Percentiles rank a stretch among this genome's conserved stretches.
Conservation (phyloP, 331 rosid species). For the Ulmus americana region DNA sequence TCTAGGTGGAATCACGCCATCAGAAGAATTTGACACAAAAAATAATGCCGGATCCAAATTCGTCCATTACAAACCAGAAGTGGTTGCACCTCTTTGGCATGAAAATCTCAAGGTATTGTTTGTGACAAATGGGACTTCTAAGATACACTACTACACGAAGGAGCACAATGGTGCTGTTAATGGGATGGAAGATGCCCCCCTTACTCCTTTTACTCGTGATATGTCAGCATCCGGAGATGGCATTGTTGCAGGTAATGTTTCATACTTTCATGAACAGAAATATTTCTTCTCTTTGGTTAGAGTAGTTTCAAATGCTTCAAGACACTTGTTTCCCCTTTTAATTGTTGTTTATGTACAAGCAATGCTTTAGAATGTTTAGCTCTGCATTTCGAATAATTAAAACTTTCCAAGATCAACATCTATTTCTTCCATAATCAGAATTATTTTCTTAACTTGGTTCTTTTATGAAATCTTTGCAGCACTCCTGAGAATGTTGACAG, state of each 20-base stretch:
- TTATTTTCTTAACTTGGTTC: slow-evolving; percentile 16
- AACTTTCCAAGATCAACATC: not conserved
- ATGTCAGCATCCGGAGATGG: slow-evolving; percentile 99
- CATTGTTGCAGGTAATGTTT: slow-evolving; percentile 67
- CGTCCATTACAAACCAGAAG: slow-evolving; percentile 66
- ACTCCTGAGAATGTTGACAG: slow-evolving; percentile 72
- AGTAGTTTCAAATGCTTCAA: not conserved
- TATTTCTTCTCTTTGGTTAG: not conserved
- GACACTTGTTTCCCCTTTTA: not conserved
- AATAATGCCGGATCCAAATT: slow-evolving; percentile 69
- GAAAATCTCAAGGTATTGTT: slow-evolving; percentile 81
- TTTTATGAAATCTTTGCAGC: slow-evolving; percentile 40
- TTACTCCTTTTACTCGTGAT: slow-evolving; percentile 68
- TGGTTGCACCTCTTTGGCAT: slow-evolving; percentile 66
- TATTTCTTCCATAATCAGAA: slow-evolving; percentile 3
- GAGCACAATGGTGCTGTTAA: slow-evolving; percentile 61
- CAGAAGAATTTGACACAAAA: slow-evolving; percentile 83
- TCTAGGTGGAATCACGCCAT: slow-evolving; percentile 63
- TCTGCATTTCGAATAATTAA: not conserved
- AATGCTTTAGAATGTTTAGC: not conserved
- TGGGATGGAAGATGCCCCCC: slow-evolving; percentile 84
- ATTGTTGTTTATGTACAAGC: not conserved
- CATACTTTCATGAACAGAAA: slow-evolving; percentile 3
- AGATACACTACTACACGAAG: slow-evolving; percentile 79
- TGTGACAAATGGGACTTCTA: slow-evolving; percentile 94